Evolutionary conservation across 2,329 filamentous ascomycete genomes (phyloP).

Genomic region (Claviceps sp.): DNA sequence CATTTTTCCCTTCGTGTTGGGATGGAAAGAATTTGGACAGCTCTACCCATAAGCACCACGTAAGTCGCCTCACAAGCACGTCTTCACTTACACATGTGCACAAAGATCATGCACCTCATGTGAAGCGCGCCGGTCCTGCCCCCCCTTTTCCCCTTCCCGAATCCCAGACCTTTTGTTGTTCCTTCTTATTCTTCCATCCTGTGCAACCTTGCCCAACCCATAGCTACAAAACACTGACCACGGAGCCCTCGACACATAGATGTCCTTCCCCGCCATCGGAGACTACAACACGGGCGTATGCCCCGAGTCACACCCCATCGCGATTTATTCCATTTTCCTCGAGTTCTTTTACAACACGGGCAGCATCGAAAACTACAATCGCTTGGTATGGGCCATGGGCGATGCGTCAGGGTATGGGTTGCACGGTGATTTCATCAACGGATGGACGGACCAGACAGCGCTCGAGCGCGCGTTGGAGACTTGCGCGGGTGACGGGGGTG

Average conservation of each 20-base stretch:
- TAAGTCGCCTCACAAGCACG: conserved; percentile 15
- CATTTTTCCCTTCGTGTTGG: conserved; percentile 51
- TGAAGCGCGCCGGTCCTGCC: no score
- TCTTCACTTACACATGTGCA: neutral
- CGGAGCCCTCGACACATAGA: conserved; percentile 5
- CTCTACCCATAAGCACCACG: conserved; percentile 40
- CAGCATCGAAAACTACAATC: conserved; percentile 14
- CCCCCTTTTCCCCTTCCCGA: no score
- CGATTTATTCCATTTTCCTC: conserved; percentile 30
- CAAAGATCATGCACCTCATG: no score
- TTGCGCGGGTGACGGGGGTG: conserved; percentile 14
- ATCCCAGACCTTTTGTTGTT: neutral
- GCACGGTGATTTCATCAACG: conserved; percentile 18
- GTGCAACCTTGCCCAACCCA: no score
- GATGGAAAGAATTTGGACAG: conserved; percentile 43
- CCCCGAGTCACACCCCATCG: conserved; percentile 27
- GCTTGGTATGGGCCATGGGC: conserved; percentile 15
- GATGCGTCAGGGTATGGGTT: conserved; percentile 17
- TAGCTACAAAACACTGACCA: neutral
- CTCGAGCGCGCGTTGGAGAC: conserved; percentile 14
- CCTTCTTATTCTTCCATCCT: neutral
- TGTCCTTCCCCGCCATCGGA: conserved; percentile 16
- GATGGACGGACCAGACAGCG: conserved; percentile 16
- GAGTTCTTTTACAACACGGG: conserved; percentile 32
- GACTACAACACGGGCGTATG: conserved; percentile 20